These are phyloP conservation scores for Trypanosoma mega DNA, from an alignment of 208 protist genomes.

Conservation along the genomic window DNA sequence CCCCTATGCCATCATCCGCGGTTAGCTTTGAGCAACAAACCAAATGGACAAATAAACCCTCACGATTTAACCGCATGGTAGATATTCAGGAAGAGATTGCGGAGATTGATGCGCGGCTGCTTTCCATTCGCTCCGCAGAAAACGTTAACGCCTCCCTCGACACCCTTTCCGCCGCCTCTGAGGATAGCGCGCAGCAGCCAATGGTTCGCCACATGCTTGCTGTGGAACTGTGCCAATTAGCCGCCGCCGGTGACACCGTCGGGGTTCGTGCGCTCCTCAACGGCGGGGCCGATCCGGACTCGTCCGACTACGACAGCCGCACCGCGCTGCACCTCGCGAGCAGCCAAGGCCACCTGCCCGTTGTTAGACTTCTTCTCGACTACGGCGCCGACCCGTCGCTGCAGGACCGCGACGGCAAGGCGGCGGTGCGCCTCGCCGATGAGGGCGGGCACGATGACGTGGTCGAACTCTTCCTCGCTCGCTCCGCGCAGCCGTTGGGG, in stretches of 20 bases:
- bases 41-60: constrained; percentile 35
- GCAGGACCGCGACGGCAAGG: constrained; percentile 64
- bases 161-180: constrained; percentile 14
- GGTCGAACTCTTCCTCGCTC: constrained; percentile 37
- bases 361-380: constrained; percentile 65
- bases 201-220: constrained; percentile 69
- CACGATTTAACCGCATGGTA: constrained; percentile 72
- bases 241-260: constrained; percentile 59
- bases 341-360: constrained; percentile 46
- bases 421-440: constrained; percentile 57
- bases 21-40: neutral
- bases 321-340: constrained; percentile 83
- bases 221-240: constrained; percentile 78
- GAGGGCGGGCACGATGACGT: constrained; percentile 56
- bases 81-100: constrained; percentile 73
- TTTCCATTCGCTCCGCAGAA: constrained; percentile 15
- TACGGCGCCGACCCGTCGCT: constrained; percentile 57
- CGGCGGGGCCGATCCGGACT: constrained; percentile 75
- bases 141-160: neutral
- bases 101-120: constrained; percentile 63
- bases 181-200: constrained; percentile 40
- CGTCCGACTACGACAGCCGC: constrained; percentile 74
- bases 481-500: constrained; percentile 45
- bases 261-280: constrained; percentile 69
- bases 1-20: neutral